These are phyloP conservation scores for Cairneyella variabilis DNA, from an alignment of 495 filamentous ascomycete genomes.

Conservation along the genomic window DNA sequence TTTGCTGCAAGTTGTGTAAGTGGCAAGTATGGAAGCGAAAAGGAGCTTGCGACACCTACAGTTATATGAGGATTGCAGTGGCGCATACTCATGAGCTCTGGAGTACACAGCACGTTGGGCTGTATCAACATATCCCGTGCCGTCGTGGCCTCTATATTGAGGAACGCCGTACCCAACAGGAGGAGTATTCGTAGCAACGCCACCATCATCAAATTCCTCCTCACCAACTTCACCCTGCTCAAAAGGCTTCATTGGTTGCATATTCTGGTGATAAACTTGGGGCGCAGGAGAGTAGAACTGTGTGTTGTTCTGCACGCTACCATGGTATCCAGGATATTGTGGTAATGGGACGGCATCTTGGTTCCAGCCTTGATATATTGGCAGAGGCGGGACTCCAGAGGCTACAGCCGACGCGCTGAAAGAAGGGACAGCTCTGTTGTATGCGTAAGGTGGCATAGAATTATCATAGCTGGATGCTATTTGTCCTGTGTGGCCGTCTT, in stretches of 20 bases:
- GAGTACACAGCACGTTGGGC: constrained; percentile 19
- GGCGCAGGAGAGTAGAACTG: constrained; percentile 15
- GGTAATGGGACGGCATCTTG: constrained; percentile 18
- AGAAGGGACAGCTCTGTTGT: constrained; percentile 17
- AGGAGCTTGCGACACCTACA: constrained; percentile 2
- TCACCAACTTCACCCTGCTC: constrained; percentile 80
- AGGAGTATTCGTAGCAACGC: not conserved
- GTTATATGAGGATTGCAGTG: constrained; percentile 8
- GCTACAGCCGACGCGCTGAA: constrained; percentile 19
- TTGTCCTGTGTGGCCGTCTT: constrained; percentile 9
- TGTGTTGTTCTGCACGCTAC: constrained; percentile 8
- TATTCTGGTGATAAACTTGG: constrained; percentile 12
- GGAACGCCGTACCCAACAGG: constrained; percentile 11
- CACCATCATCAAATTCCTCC: constrained; percentile 45
- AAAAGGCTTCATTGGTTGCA: constrained; percentile 27
- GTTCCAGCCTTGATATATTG: constrained; percentile 26
- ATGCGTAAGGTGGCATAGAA: constrained; percentile 20
- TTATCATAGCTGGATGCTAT: constrained; percentile 18
- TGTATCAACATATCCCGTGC: constrained; percentile 16
- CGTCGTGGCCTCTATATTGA: constrained; percentile 15
- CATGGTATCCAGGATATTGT: constrained; percentile 14
- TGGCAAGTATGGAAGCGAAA: not conserved
- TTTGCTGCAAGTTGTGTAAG: constrained; percentile 14
- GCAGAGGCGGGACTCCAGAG: constrained; percentile 21
- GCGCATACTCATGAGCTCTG: constrained; percentile 9